phyloP scores from a whole-genome alignment of 192 early-diverging fungal genomes.

The Polychytrium aggregatum region DNA sequence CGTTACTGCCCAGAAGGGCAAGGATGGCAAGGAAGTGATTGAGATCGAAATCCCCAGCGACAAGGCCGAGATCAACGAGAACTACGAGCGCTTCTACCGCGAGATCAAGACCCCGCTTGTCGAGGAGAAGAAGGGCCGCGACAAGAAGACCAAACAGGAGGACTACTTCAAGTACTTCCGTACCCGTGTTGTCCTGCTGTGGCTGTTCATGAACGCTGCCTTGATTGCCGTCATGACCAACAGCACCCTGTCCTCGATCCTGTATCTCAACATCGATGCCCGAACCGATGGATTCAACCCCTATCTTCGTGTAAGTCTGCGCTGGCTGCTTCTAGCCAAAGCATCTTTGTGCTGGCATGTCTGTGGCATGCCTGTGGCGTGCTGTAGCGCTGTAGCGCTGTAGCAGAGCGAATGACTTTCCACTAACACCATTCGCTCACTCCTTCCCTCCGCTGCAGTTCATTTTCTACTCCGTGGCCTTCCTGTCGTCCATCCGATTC shows the following conservation, averaged over 20 bases:
- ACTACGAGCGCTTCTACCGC: constrained; percentile 69
- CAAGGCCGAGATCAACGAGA: constrained; percentile 65
- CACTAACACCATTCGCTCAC: too few relatives aligned
- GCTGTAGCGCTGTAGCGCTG: too few relatives aligned
- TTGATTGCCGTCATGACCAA: constrained; percentile 63
- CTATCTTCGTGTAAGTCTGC: constrained; percentile 33
- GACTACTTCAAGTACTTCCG: constrained; percentile 85
- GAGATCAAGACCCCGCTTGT: constrained; percentile 41
- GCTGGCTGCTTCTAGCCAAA: too few relatives aligned
- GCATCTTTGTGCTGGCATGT: background rate
- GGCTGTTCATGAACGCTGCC: constrained; percentile 77
- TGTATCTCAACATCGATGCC: constrained; percentile 8
- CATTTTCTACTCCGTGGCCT: constrained; percentile 79
- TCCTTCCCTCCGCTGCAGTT: constrained; percentile 29
- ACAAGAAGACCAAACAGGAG: constrained; percentile 74
- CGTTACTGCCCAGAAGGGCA: constrained; percentile 61
- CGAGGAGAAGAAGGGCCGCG: constrained; percentile 49
- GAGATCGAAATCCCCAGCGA: constrained; percentile 66
- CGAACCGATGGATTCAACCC: constrained; percentile 46
- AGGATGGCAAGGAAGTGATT: constrained; percentile 56
- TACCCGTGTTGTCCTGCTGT: constrained; percentile 65
- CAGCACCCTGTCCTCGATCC: constrained; percentile 4
- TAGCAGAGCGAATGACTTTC: too few relatives aligned
- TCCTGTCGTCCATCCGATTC: constrained; percentile 60
- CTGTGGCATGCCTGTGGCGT: too few relatives aligned